Conservation (phyloP, 441 rosid genomes). For the Gossypium gossypioides region DNA sequence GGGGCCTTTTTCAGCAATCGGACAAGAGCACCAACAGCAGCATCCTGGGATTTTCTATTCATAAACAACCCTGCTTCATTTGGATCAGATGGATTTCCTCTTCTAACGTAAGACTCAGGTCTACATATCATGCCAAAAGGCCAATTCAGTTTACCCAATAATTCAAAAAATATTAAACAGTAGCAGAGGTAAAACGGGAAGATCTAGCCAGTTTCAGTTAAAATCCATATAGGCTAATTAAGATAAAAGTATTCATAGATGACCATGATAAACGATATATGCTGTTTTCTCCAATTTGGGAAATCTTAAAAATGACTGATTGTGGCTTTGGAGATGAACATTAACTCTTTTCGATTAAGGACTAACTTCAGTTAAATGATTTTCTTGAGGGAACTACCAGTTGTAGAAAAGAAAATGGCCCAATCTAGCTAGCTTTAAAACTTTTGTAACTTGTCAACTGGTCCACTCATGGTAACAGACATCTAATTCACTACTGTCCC, state of each 20-base stretch:
- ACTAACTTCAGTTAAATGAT: neutral
- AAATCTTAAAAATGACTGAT: neutral
- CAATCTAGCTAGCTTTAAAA: no score
- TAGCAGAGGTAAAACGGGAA: neutral
- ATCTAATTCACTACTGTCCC: no score
- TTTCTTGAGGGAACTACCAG: neutral
- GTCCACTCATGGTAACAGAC: no score
- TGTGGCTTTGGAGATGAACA: neutral
- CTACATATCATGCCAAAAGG: conserved; percentile 23
- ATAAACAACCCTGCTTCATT: conserved; percentile 33
- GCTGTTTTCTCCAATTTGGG: neutral
- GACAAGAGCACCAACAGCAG: conserved; percentile 85
- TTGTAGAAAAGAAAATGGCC: neutral
- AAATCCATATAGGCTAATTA: neutral
- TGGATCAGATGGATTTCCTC: conserved; percentile 32
- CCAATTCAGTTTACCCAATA: neutral
- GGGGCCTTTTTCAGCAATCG: conserved; percentile 74
- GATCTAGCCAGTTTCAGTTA: neutral
- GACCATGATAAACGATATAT: neutral
- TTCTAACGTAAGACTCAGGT: conserved; percentile 54
- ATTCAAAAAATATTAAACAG: neutral
- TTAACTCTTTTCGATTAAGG: neutral
- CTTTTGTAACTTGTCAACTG: no score
- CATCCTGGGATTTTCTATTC: conserved; percentile 58
- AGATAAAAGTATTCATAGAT: neutral